These are phyloP conservation scores for Athelia psychrophila DNA, from an alignment of 1,284 basidiomycete genomes.

Conservation along the genomic window DNA sequence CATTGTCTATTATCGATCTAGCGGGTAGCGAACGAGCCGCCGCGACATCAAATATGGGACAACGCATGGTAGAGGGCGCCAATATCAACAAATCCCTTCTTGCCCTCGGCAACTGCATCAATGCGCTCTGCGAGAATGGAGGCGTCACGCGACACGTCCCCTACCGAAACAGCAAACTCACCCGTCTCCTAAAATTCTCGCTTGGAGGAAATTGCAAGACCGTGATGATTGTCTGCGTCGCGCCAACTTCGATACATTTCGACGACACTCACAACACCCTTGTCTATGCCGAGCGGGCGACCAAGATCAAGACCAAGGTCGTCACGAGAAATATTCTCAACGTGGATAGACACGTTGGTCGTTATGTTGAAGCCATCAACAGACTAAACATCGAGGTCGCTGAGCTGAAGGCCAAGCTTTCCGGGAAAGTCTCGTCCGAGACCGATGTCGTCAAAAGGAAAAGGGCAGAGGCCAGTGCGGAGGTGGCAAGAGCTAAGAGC, in stretches of 20 bases:
- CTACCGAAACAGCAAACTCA: constrained; percentile 96
- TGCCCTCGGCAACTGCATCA: constrained; percentile 95
- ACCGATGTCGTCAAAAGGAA: constrained; percentile 61
- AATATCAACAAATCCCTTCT: constrained; percentile 98
- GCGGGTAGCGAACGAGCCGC: constrained; percentile 95
- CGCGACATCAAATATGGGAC: constrained; percentile 95
- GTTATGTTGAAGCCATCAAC: constrained; percentile 93
- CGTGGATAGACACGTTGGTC: constrained; percentile 89
- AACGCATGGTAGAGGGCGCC: constrained; percentile 94
- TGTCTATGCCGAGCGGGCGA: constrained; percentile 92
- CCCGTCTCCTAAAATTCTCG: constrained; percentile 93
- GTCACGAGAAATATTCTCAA: constrained; percentile 92
- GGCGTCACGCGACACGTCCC: constrained; percentile 85
- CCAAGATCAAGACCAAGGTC: constrained; percentile 95
- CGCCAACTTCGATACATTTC: constrained; percentile 91
- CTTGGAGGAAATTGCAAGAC: constrained; percentile 98
- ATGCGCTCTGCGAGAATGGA: constrained; percentile 90
- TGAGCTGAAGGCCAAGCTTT: constrained; percentile 84
- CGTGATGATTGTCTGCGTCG: constrained; percentile 96
- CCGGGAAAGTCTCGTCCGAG: constrained; percentile 63
- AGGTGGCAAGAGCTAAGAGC: constrained; percentile 67
- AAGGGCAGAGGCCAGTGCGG: constrained; percentile 62
- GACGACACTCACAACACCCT: constrained; percentile 98
- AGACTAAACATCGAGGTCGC: constrained; percentile 80
- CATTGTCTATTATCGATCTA: constrained; percentile 94